Base-by-base conservation (phyloP, 2,329 filamentous ascomycete species). In the Xylariaceae sp. region DNA sequence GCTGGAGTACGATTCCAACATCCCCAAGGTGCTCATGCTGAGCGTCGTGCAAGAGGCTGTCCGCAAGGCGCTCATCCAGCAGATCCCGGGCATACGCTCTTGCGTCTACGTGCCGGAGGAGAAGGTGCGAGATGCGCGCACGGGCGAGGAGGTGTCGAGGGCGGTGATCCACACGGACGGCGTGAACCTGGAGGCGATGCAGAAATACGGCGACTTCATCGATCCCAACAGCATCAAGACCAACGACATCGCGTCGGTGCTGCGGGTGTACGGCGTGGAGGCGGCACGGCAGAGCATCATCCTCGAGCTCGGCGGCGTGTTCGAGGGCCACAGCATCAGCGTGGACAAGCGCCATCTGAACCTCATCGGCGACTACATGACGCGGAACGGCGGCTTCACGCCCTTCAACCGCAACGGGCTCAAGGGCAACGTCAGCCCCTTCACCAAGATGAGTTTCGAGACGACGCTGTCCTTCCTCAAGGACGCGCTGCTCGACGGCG, bases 401-500 rank as follows among this genome's bases (percentile, higher is more conserved):
- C 83, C 92, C 1, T 98, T 98, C 68, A 95, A 87, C 65, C 84
- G 92, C 34, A 94, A 86, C 59, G 92, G 90, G 1, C 70, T 98
- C 44, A 81, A 80, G 58, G 81, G 85, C 49, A 89, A 87, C 56
- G 83, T 90, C 18, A 89, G 83, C 50, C 88, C 92, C 0, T 90
- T 98, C 53, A 90, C 92, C 66, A 97, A 97, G 74, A 97, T 97
- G 90, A 94, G 87, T 62, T 98, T 97, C 67, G 92, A 98, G 74
- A 98, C 92, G 3, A 98, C 92, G 2, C 76, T 97, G 27, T 83
- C 85, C 1, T 96, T 96, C 70, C 72, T 98, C 56, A 89, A 85
- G 62, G 92, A 97, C 59, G 89, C 92, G 1, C 83, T 96, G 17
- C 69, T 94, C 41, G 88, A 94, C 56, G 82, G 86, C 34, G 92